These are phyloP conservation scores for Taiwanofungus camphoratus DNA, from an alignment of 1,284 basidiomycete species.

Conservation along the genomic window DNA sequence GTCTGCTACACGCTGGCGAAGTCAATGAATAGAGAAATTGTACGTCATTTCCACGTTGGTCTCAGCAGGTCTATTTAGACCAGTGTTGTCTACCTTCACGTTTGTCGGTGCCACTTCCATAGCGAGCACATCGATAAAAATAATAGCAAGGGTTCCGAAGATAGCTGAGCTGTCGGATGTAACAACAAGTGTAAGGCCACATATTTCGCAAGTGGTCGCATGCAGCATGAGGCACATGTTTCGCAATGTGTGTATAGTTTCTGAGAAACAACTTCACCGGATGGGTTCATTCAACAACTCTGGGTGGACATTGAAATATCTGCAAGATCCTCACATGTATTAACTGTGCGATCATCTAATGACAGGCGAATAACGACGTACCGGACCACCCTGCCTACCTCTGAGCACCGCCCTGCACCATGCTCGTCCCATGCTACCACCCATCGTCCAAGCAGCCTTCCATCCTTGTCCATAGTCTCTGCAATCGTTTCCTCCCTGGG, in stretches of 20 bases:
- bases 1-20: no score
- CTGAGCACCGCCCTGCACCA: conserved; percentile 54
- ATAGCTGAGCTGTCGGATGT: no score
- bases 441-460: conserved; percentile 69
- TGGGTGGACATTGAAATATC: conserved; percentile 83
- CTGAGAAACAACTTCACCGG: conserved; percentile 1
- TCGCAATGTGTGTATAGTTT: background rate
- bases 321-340: conserved; percentile 21
- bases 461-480: conserved; percentile 62
- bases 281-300: conserved; percentile 46
- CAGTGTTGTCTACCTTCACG: no score
- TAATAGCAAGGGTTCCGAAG: no score
- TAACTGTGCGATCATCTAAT: conserved; percentile 1
- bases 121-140: no score
- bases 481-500: conserved; percentile 72
- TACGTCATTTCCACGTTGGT: no score
- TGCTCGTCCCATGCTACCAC: conserved; percentile 66
- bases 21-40: no score
- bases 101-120: no score
- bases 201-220: no score
- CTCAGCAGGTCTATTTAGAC: no score
- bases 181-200: no score
- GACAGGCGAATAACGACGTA: conserved; percentile 29
- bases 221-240: no score
- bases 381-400: conserved; percentile 58